phyloP scores from a whole-genome alignment of 1,139 yeast species.

The Yamadazyma jaroonii region DNA sequence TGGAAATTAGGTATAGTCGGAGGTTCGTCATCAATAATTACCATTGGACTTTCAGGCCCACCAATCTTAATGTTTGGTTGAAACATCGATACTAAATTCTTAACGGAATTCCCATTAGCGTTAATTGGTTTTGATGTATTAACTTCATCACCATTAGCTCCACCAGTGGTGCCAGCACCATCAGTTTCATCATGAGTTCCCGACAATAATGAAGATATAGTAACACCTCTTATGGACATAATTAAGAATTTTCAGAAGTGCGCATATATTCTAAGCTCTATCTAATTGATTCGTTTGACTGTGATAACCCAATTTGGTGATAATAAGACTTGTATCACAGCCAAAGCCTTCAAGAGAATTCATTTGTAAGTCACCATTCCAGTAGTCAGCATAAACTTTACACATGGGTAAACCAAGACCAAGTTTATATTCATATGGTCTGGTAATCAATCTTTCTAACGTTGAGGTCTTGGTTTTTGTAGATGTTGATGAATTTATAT shows the following conservation, averaged over 20 bases:
- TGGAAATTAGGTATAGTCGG: constrained; percentile 1
- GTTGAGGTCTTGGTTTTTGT: constrained; percentile 35
- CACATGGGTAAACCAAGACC: constrained; percentile 93
- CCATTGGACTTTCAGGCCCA: constrained; percentile 12
- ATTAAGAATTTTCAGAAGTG: not conserved
- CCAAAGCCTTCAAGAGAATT: constrained; percentile 89
- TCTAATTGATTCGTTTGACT: constrained; percentile 68
- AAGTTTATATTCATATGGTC: constrained; percentile 71
- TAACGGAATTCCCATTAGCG: not conserved
- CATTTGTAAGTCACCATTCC: constrained; percentile 88
- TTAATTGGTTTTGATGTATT: too few species aligned
- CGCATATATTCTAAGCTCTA: constrained; percentile 45
- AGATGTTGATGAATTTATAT: constrained; percentile 26
- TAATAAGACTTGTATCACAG: constrained; percentile 76
- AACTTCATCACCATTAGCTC: too few species aligned
- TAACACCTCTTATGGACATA: constrained; percentile 17
- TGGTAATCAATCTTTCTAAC: constrained; percentile 49
- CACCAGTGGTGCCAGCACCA: not conserved
- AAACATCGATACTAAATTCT: constrained; percentile 21
- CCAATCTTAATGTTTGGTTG: constrained; percentile 22
- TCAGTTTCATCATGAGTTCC: not conserved
- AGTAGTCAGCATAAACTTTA: constrained; percentile 87
- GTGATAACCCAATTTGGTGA: constrained; percentile 74
- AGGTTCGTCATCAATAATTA: constrained; percentile 14
- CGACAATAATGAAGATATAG: constrained; percentile 24